phyloP scores from a whole-genome alignment of 106 monocot genomes.

The Platanthera zijinensis region DNA sequence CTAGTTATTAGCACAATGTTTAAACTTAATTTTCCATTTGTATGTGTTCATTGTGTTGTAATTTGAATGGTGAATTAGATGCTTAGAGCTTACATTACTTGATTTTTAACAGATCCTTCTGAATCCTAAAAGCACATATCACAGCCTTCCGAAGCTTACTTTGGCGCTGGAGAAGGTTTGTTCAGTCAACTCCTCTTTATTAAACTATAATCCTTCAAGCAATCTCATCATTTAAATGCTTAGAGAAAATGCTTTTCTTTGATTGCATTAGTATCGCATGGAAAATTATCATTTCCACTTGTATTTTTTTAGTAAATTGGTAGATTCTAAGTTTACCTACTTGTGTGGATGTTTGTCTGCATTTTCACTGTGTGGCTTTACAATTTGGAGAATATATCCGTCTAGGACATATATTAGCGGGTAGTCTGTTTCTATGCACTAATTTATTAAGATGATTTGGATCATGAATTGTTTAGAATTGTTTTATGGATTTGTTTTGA shows the following conservation, averaged over 20 bases:
- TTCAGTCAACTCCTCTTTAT: not conserved
- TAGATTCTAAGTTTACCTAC: not conserved
- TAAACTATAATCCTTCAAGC: not conserved
- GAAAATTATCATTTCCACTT: not conserved
- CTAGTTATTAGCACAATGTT: not conserved
- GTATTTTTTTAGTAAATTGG: not conserved
- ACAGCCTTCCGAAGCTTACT: constrained; percentile 73
- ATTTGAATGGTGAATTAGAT: constrained; percentile 1
- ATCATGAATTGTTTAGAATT: not conserved
- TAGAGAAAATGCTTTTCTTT: not conserved
- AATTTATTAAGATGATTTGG: not conserved
- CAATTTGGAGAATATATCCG: not conserved
- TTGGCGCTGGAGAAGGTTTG: constrained; percentile 84
- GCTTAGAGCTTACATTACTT: constrained; percentile 1
- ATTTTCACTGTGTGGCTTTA: not conserved
- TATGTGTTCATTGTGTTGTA: not conserved
- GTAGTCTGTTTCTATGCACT: not conserved
- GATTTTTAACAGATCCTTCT: constrained; percentile 69
- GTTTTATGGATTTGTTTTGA: not conserved
- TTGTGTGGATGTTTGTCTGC: no score
- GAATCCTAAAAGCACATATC: constrained; percentile 64
- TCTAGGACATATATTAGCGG: not conserved
- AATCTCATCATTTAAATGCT: constrained; percentile 1
- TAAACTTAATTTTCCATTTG: not conserved
- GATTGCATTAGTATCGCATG: not conserved